Evolutionary conservation across 2,329 filamentous ascomycete genomes (phyloP), one percentile per base, ranked within the genome.

Genomic region (Venturia oleaginea): DNA sequence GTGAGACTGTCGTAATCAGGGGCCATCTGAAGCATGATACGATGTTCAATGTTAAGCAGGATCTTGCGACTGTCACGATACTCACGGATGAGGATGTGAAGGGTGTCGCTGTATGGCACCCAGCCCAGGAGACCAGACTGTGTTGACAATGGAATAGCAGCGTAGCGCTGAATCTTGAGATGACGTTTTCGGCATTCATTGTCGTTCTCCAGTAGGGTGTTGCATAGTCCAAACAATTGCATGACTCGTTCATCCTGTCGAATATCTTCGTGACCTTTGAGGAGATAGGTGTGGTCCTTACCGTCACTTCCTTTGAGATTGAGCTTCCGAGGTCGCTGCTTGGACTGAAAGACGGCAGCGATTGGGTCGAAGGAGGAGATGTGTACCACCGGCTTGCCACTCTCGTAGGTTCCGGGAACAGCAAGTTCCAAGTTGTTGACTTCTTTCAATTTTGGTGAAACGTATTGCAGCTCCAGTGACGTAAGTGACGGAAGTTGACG

Each of bases 191-290:
- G 95, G 70, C 89, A 94, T 77, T 99, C 95, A 3, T 91, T 91
- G 73, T 99, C 95, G 72, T 93, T 93, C 57, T 90, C 84, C 51
- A 99, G 84, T 1, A 99, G 84, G 0, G 95, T 99, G 75, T 99
- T 99, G 79, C 93, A 94, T 17, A 99, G 84, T 48, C 94, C 94
- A 73, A 99, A 99, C 42, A 99, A 84, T 77, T 99, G 94, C 95
- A 99, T 99, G 69, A 99, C 94, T 77, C 95, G 88, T 77, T 99
- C 94, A 72, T 99, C 94, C 76, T 99, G 94, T 66, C 94, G 89
- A 68, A 99, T 97, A 80, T 99, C 94, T 78, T 99, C 94, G 72
- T 99, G 95, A n/a, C 94, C 94, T 80, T 99, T 99, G 71, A 99
- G 85, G 65, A 91, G 78, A 78, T 96, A 97, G 61, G 91, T 88